These are phyloP conservation scores for Calocera viscosa DNA, from an alignment of 768 basidiomycete species.

Conservation along the genomic window DNA sequence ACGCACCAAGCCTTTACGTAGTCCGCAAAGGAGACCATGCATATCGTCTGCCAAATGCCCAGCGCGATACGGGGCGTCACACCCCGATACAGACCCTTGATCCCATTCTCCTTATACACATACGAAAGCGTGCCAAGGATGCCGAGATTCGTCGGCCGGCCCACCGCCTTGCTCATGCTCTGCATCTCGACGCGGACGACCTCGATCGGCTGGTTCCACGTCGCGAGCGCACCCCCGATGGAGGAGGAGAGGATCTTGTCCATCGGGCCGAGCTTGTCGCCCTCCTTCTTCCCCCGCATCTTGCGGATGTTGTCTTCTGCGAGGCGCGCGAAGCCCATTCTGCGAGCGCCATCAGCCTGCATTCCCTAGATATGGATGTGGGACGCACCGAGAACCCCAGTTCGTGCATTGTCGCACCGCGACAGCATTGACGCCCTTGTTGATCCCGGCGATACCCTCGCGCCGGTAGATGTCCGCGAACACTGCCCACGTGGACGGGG, in stretches of 20 bases:
- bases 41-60: slow-evolving; percentile 93
- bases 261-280: slow-evolving; percentile 54
- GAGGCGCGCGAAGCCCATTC: slow-evolving; percentile 93
- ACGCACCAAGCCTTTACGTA: slow-evolving; percentile 76
- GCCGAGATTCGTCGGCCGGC: slow-evolving; percentile 71
- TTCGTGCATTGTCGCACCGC: slow-evolving; percentile 87
- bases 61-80: slow-evolving; percentile 94
- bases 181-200: slow-evolving; percentile 99
- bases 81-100: slow-evolving; percentile 93
- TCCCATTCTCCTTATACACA: slow-evolving; percentile 91
- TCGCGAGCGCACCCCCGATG: slow-evolving; percentile 82
- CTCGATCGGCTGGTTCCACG: slow-evolving; percentile 99
- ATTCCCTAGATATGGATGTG: neutral
- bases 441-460: slow-evolving; percentile 90
- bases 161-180: slow-evolving; percentile 76
- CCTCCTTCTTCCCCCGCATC: slow-evolving; percentile 63
- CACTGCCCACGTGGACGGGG: slow-evolving; percentile 84
- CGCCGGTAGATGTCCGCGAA: slow-evolving; percentile 89
- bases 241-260: slow-evolving; percentile 86
- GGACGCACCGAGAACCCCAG: slow-evolving; percentile 73
- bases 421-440: slow-evolving; percentile 97
- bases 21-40: slow-evolving; percentile 98
- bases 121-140: slow-evolving; percentile 84
- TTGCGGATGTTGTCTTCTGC: slow-evolving; percentile 72
- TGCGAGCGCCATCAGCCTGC: slow-evolving; percentile 24